phyloP scores from a whole-genome alignment of 129 eudicot species.

The Chrysanthemum makinoi region DNA sequence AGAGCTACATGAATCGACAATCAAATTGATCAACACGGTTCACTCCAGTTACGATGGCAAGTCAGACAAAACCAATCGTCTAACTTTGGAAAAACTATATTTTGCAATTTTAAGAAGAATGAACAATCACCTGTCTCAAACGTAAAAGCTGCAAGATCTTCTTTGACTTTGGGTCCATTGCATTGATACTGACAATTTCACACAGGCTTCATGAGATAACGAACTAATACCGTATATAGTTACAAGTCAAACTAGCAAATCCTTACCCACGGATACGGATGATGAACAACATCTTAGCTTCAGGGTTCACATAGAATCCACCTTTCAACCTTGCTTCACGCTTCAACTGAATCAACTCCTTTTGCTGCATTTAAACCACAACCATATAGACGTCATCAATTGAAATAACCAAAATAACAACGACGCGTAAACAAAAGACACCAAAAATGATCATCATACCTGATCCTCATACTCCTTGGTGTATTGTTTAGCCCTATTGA shows the following conservation, averaged over 20 bases:
- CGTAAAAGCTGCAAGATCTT: slow-evolving; percentile 73
- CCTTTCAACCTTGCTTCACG: slow-evolving; percentile 82
- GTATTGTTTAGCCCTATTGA: slow-evolving; percentile 56
- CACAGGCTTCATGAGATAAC: neutral
- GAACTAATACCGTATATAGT: neutral
- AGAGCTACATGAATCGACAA: too few species aligned
- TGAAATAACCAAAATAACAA: neutral
- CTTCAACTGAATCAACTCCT: slow-evolving; percentile 61
- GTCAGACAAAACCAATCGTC: too few species aligned
- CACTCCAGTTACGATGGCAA: too few species aligned
- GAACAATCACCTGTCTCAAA: slow-evolving; percentile 61
- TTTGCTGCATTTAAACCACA: slow-evolving; percentile 39
- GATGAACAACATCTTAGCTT: slow-evolving; percentile 72
- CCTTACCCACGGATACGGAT: slow-evolving; percentile 66
- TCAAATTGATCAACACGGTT: too few species aligned
- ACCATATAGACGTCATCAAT: neutral
- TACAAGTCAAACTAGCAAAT: neutral
- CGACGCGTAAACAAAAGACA: neutral
- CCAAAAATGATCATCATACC: slow-evolving; percentile 26
- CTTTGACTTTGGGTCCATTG: slow-evolving; percentile 71
- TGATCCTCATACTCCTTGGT: slow-evolving; percentile 63
- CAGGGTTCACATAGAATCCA: slow-evolving; percentile 73
- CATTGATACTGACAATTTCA: slow-evolving; percentile 54
- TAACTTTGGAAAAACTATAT: too few species aligned
- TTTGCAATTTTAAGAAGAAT: too few species aligned